Evolutionary conservation across 768 basidiomycete species (phyloP).

Genomic region (Lyophyllum decastes): DNA sequence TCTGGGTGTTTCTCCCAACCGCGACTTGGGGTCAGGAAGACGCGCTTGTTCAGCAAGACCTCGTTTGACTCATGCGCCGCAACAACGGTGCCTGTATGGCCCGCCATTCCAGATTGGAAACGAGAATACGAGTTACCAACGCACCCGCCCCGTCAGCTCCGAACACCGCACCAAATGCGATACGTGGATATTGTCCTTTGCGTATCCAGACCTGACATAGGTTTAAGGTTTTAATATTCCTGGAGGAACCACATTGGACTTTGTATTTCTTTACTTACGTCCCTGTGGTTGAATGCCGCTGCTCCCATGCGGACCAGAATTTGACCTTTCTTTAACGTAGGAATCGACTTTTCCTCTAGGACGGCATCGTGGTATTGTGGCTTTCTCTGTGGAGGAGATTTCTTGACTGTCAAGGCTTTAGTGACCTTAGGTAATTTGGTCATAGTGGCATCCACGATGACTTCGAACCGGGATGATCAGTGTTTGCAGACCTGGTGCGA

Average conservation of each 20-base stretch:
- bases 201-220: constrained; percentile 71
- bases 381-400: constrained; percentile 36
- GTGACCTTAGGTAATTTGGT: constrained; percentile 42
- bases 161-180: constrained; percentile 57
- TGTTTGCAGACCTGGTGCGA: background rate
- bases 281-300: constrained; percentile 77
- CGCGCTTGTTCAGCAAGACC: constrained; percentile 58
- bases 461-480: background rate
- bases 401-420: constrained; percentile 48
- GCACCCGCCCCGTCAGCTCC: constrained; percentile 78
- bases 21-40: constrained; percentile 74
- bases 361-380: constrained; percentile 59
- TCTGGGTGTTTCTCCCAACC: constrained; percentile 73
- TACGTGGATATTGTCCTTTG: constrained; percentile 65
- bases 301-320: constrained; percentile 69
- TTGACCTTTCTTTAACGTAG: constrained; percentile 53
- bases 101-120: background rate
- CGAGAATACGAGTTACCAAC: constrained; percentile 10
- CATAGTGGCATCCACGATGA: background rate
- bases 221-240: constrained; percentile 4
- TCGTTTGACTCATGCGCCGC: constrained; percentile 56
- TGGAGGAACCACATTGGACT: background rate
- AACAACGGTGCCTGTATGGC: constrained; percentile 58
- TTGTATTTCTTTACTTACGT: constrained; percentile 40
- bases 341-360: constrained; percentile 51